phyloP scores from a whole-genome alignment of 2,329 filamentous ascomycete genomes.

The Trichoderma atrobrunneum region DNA sequence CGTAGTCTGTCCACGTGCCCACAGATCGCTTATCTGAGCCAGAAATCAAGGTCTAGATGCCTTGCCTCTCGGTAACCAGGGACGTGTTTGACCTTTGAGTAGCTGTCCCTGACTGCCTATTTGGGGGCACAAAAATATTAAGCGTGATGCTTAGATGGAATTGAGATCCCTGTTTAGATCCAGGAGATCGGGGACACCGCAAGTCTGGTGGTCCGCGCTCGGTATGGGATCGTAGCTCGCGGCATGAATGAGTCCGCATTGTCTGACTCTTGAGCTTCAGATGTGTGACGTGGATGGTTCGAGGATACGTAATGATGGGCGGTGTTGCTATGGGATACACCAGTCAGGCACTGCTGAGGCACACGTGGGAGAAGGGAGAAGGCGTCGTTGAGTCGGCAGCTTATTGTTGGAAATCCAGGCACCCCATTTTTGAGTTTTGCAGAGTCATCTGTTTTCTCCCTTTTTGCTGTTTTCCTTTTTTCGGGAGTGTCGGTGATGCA shows the following conservation, averaged over 20 bases:
- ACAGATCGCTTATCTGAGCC: conserved; percentile 1
- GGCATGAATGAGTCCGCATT: background rate
- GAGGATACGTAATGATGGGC: conserved; percentile 4
- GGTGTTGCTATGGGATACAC: background rate
- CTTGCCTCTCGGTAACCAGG: background rate
- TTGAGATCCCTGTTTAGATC: conserved; percentile 8
- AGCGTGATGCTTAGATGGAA: background rate
- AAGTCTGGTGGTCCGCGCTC: background rate
- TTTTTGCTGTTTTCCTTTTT: background rate
- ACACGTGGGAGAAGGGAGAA: conserved; percentile 5
- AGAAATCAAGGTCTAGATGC: background rate
- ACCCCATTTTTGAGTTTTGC: background rate
- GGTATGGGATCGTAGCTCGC: background rate
- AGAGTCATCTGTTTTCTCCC: background rate
- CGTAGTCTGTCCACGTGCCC: background rate
- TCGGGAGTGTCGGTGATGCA: background rate
- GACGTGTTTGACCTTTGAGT: background rate
- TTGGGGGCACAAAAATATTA: background rate
- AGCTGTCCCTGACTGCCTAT: background rate
- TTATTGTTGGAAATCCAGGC: background rate
- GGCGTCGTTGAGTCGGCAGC: background rate
- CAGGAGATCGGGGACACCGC: conserved; percentile 10
- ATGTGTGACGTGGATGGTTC: conserved; percentile 1
- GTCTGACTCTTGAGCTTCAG: conserved; percentile 1
- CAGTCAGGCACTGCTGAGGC: conserved; percentile 4